Evolutionary conservation across 495 filamentous ascomycete species (phyloP).

Genomic region (Aspergillus baeticus): DNA sequence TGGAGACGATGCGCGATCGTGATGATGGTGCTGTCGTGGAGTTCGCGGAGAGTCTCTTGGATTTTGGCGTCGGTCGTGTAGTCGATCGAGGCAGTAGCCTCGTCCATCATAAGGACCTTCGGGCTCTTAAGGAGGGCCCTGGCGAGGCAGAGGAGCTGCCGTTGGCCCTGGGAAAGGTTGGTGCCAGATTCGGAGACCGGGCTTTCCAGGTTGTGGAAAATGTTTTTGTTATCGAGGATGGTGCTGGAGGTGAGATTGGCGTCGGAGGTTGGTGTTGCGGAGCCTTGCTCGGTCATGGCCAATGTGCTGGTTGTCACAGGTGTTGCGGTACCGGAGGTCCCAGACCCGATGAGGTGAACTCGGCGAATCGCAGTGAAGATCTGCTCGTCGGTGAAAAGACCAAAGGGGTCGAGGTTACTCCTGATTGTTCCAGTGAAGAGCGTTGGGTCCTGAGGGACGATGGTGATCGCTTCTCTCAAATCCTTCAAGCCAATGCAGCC

Average conservation of each 20-base stretch:
- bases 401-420: conserved; percentile 93
- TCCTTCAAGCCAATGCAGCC: conserved; percentile 85
- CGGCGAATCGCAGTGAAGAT: conserved; percentile 84
- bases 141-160: conserved; percentile 92
- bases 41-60: conserved; percentile 88
- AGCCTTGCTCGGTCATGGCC: conserved; percentile 23
- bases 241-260: conserved; percentile 34
- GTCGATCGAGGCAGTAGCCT: conserved; percentile 97
- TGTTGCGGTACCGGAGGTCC: conserved; percentile 47
- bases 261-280: conserved; percentile 29
- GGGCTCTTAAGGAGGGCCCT: conserved; percentile 90
- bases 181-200: conserved; percentile 87
- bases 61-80: conserved; percentile 95
- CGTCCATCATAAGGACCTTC: conserved; percentile 95
- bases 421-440: conserved; percentile 95
- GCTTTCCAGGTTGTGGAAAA: conserved; percentile 85
- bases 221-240: conserved; percentile 76
- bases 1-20: conserved; percentile 98
- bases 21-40: conserved; percentile 84
- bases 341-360: conserved; percentile 81
- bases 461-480: conserved; percentile 90
- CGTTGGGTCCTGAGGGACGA: conserved; percentile 97
- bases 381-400: conserved; percentile 84
- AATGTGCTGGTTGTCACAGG: conserved; percentile 39
- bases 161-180: conserved; percentile 96